These are phyloP conservation scores for Baudoinia panamericana DNA, from an alignment of 495 filamentous ascomycete genomes.

Conservation along the genomic window DNA sequence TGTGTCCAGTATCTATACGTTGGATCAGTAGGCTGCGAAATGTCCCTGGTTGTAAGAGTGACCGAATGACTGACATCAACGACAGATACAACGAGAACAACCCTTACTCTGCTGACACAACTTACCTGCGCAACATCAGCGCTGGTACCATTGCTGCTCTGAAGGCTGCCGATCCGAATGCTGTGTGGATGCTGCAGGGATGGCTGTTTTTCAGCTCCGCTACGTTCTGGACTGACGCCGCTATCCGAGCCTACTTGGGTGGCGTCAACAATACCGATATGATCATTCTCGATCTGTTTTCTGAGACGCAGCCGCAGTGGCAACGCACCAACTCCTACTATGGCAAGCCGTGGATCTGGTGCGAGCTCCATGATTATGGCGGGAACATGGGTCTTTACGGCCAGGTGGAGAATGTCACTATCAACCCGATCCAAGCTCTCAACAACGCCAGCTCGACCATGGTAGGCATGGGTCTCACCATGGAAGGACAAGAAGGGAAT, in stretches of 20 bases:
- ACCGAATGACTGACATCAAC: no score
- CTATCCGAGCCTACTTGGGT: conserved; percentile 38
- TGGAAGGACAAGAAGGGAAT: conserved; percentile 44
- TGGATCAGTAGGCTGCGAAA: conserved; percentile 35
- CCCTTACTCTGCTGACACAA: conserved; percentile 36
- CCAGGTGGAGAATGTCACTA: conserved; percentile 38
- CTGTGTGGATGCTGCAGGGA: conserved; percentile 44
- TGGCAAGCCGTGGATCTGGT: conserved; percentile 40
- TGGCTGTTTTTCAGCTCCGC: conserved; percentile 39
- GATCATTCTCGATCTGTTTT: conserved; percentile 41
- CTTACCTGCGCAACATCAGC: conserved; percentile 37
- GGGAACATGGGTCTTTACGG: conserved; percentile 41
- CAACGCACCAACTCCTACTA: conserved; percentile 39
- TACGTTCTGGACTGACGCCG: conserved; percentile 39
- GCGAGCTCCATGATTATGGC: conserved; percentile 34
- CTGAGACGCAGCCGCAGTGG: conserved; percentile 40
- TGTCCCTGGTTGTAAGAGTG: no score
- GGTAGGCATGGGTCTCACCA: conserved; percentile 37
- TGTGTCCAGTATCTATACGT: conserved; percentile 38
- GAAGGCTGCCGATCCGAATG: conserved; percentile 37
- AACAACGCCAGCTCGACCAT: conserved; percentile 28
- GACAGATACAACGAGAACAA: conserved; percentile 39
- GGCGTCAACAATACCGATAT: conserved; percentile 38
- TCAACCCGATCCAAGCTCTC: conserved; percentile 35
- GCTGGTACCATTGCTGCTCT: conserved; percentile 34